Evolutionary conservation across 192 early-diverging fungal genomes (phyloP), one percentile per base, ranked within the genome.

Genomic region (Backusella morwellensis): DNA sequence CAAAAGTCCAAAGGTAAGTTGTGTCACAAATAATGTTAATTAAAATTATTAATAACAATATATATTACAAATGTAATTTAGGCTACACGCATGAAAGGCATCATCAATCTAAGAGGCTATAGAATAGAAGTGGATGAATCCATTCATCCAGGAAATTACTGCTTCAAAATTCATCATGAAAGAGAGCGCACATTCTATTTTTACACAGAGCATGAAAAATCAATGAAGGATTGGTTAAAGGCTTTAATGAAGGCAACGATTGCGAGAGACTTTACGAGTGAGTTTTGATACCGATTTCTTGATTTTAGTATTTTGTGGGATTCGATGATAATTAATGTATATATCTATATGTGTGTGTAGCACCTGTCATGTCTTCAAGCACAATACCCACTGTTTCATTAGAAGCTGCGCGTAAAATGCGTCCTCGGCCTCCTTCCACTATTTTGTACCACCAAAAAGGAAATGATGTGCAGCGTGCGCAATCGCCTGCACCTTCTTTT

Each of bases 191-290:
- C 83, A 19, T 88, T 88, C 67, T 89, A 76, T 63, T 90, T 90
- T 66, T 88, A 86, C 73, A 85, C 87, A 3, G 89, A 90, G n/a
- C 81, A 80, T 36, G 84, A 85, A 50, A 77, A 69, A 34, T 79
- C 81, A 17, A 82, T 88, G 80, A 84, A 81, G 42, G 85, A 78
- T 3, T 90, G 89, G 89, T 77, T 90, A 50, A 90, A 88, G 66
- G 84, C 87, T 1, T 69, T 90, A 63, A 88, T 90, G 88, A 90
- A 90, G 77, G 85, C 88, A 9, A 90, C 89, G 0, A 90, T 90
- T 71, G 80, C 83, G 12, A 79, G 87, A 1, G 86, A 88, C 59
- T 76, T 81, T 44, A 73, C 54, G 26, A 75, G 83, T 84, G 78
- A 75, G 35, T 34, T 21, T 50, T 6, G 11, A 29, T 8, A 56